Evolutionary conservation across 345 rosid species (phyloP).

Genomic region (Rhodamnia argentea): DNA sequence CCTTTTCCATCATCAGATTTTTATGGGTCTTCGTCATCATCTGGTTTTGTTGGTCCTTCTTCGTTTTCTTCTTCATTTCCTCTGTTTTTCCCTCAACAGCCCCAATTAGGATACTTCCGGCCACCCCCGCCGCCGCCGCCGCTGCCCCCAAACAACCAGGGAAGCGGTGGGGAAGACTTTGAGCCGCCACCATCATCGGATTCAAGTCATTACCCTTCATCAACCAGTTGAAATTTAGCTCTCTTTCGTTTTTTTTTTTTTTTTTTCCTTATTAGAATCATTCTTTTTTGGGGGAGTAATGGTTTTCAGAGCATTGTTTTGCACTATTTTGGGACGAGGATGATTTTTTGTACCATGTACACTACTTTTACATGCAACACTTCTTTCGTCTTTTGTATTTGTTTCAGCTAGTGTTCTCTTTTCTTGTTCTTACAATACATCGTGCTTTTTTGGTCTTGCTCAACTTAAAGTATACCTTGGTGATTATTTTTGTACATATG

Average conservation of each 20-base stretch:
- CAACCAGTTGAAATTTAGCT: slow-evolving; percentile 8
- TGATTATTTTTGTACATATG: not conserved
- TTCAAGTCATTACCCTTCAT: slow-evolving; percentile 21
- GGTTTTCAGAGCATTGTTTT: not conserved
- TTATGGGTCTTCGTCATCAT: not conserved
- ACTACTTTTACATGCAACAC: not conserved
- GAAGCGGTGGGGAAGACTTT: slow-evolving; percentile 14
- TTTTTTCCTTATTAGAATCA: not conserved
- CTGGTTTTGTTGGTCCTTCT: not conserved
- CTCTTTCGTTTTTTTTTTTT: not conserved
- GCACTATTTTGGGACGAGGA: not conserved
- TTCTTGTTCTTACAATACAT: not conserved
- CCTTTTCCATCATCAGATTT: slow-evolving; percentile 8
- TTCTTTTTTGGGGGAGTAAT: not conserved
- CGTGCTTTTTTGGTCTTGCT: not conserved
- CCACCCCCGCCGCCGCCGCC: slow-evolving; percentile 12
- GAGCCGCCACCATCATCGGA: slow-evolving; percentile 20
- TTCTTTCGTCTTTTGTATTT: not conserved
- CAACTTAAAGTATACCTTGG: not conserved
- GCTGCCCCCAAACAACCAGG: slow-evolving; percentile 5
- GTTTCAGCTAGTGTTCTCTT: not conserved
- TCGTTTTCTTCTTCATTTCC: slow-evolving; percentile 32
- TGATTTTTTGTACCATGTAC: not conserved
- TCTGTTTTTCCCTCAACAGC: slow-evolving; percentile 32
- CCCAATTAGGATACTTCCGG: slow-evolving; percentile 10